Conservation (phyloP, 306 rosid genomes). For the Pueraria montana region DNA sequence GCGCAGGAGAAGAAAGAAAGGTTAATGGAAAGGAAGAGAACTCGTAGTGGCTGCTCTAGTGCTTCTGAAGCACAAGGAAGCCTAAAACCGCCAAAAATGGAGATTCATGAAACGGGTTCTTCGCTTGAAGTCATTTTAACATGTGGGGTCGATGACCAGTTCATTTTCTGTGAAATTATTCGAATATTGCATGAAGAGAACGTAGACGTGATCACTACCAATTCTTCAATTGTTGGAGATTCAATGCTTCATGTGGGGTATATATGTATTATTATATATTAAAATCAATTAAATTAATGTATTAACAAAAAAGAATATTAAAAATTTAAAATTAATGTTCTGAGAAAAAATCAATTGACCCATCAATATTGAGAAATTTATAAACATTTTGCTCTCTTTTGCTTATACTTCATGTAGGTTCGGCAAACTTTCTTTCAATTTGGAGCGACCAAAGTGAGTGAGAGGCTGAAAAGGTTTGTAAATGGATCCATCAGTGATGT, state of each 20-base stretch:
- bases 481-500: slow-evolving; percentile 61
- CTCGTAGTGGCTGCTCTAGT: too few species aligned
- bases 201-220: slow-evolving; percentile 54
- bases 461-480: slow-evolving; percentile 61
- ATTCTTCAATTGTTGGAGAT: slow-evolving; percentile 55
- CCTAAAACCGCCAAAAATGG: slow-evolving; percentile 58
- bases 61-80: slow-evolving; percentile 13
- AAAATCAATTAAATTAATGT: too few species aligned
- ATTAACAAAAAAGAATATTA: too few species aligned
- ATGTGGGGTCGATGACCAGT: slow-evolving; percentile 59
- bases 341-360: too few species aligned
- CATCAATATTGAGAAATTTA: too few species aligned
- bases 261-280: background rate
- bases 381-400: too few species aligned
- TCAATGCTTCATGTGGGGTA: slow-evolving; percentile 52
- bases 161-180: slow-evolving; percentile 65
- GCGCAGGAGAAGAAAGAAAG: slow-evolving; percentile 56
- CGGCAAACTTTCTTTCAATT: slow-evolving; percentile 45
- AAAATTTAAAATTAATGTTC: too few species aligned
- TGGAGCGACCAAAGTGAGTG: slow-evolving; percentile 62
- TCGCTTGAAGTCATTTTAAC: slow-evolving; percentile 60
- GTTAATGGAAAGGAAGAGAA: slow-evolving; percentile 28
- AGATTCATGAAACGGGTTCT: slow-evolving; percentile 65
- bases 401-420: slow-evolving; percentile 50
- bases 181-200: slow-evolving; percentile 66